Base-by-base conservation (phyloP, 805 yeast genomes). In the Barnettozyma sucrosica region DNA sequence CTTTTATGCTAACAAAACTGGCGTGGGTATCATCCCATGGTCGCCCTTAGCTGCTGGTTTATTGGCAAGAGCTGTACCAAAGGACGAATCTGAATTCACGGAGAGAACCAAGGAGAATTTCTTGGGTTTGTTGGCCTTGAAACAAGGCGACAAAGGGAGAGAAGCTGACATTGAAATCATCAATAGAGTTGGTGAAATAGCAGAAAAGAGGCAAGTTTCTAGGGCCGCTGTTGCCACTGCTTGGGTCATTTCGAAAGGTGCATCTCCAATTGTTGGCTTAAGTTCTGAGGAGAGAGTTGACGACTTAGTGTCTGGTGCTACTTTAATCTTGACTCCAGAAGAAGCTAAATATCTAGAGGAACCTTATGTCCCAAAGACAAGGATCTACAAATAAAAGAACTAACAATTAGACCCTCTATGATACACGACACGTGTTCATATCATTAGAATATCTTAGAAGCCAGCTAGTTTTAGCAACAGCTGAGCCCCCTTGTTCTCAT, bases 401-500 rank as follows among this genome's bases (percentile, higher is more conserved):
- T 13, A 16, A 28, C 32, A 40, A 40, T 28, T 10, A 23, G 21
- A 14, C 9, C 19, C 5, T 25, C 33, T 34, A 43, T 30, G 36
- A 11, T 43, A 34, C 45, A 24, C 34, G 32, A 43, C 36, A 26
- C 23, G 36, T 41, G 25, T 43, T 36, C 37, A n/a, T 25, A 19
- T n/a, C 25, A 28, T 41, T 9, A 13, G 13, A 14, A 18, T 5
- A 34, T 13, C 11, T 44, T 44, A 57, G 42, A 53, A 51, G 2
- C 50, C 59, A 37, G 59, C 50, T 26, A 78, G 60, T 51, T 74
- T 76, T 21, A 63, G 51, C 48, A 79, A 61, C 44, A 79, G 63
- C 51, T 72, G 75, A 41, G 80, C 86, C 52, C 93, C 92, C 64
- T 85, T 85, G 65, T 84, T 83, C 34, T 74, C 69, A 48, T 70